Evolutionary conservation across 2,329 filamentous ascomycete species (phyloP).

Genomic region (Pochonia chlamydosporia): DNA sequence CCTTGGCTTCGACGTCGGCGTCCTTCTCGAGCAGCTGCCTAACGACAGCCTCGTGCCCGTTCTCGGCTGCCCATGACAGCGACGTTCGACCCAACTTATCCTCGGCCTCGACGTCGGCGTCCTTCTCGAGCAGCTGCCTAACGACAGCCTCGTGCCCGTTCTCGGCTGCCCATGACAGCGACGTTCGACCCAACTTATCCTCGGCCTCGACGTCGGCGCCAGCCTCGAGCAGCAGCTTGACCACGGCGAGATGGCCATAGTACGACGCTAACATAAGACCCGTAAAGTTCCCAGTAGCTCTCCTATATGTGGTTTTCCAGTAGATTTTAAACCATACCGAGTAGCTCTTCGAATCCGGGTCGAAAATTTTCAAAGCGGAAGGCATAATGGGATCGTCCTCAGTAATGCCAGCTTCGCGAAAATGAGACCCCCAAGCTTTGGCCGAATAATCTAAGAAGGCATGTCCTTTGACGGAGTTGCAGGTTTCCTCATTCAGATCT

Average conservation of each 20-base stretch:
- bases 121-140: no score
- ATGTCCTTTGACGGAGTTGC: neutral
- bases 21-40: conserved; percentile 11
- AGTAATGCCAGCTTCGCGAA: conserved; percentile 12
- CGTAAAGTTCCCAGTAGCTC: neutral
- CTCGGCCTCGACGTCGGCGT: no score
- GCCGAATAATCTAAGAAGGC: conserved; percentile 17
- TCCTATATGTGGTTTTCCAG: neutral
- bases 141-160: no score
- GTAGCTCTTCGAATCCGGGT: conserved; percentile 9
- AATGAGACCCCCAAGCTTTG: conserved; percentile 14
- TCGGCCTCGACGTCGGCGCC: no score
- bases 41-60: no score
- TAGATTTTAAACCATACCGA: conserved; percentile 3
- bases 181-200: no score
- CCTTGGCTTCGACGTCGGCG: neutral
- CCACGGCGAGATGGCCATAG: conserved; percentile 8
- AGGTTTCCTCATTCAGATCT: neutral
- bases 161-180: no score
- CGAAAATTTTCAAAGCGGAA: conserved; percentile 10
- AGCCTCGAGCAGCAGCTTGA: no score
- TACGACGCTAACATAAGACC: neutral
- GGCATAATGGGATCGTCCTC: conserved; percentile 6
- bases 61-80: no score
- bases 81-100: no score